Conservation (phyloP, 2,329 filamentous ascomycete genomes). For the Orbilia ellipsospora region DNA sequence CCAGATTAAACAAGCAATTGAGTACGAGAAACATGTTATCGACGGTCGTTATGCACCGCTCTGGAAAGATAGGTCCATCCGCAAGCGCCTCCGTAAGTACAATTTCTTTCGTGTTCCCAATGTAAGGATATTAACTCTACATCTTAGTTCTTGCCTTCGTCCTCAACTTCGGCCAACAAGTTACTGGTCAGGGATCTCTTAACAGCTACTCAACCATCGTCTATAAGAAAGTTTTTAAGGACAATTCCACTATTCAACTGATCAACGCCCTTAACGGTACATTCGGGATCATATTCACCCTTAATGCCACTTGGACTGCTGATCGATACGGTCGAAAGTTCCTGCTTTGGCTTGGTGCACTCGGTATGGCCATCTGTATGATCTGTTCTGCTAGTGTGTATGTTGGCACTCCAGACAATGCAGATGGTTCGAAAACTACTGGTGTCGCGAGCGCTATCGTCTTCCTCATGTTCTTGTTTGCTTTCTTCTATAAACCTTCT, state of each 20-base stretch:
- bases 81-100: constrained; percentile 69
- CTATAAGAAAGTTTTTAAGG: constrained; percentile 76
- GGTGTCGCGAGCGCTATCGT: constrained; percentile 74
- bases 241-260: constrained; percentile 71
- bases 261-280: constrained; percentile 81
- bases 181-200: constrained; percentile 77
- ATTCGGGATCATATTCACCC: constrained; percentile 77
- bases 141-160: constrained; percentile 69
- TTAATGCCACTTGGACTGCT: constrained; percentile 78
- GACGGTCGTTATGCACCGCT: constrained; percentile 74
- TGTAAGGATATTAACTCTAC: background rate
- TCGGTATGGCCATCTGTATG: constrained; percentile 78
- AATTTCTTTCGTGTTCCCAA: background rate
- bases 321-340: constrained; percentile 78
- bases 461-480: constrained; percentile 74
- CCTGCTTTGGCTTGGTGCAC: constrained; percentile 74
- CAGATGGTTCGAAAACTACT: constrained; percentile 68
- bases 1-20: constrained; percentile 74
- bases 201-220: constrained; percentile 80
- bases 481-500: constrained; percentile 72
- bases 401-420: constrained; percentile 68
- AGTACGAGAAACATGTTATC: constrained; percentile 75
- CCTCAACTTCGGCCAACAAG: constrained; percentile 76
- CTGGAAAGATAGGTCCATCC: constrained; percentile 75
- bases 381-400: constrained; percentile 72